These are phyloP conservation scores for Aureobasidium sp. DNA, from an alignment of 2,329 filamentous ascomycete genomes.

Conservation along the genomic window DNA sequence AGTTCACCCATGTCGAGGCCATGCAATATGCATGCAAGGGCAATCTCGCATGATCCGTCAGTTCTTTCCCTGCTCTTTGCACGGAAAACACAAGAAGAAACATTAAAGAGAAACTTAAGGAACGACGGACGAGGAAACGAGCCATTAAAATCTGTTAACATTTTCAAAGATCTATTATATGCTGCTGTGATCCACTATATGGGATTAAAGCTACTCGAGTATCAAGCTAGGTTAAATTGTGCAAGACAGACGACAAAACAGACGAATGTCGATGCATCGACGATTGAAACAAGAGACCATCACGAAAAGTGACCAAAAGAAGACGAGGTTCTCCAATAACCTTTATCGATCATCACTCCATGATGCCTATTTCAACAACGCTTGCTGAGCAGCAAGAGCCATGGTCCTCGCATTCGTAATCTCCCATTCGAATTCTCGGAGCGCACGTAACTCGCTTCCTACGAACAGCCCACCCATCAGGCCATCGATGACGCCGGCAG, in stretches of 20 bases:
- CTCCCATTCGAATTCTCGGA: slow-evolving; percentile 94
- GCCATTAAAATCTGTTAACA: background rate
- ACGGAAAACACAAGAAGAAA: background rate
- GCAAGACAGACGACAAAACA: background rate
- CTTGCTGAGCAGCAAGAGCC: slow-evolving; percentile 15
- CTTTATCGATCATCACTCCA: background rate
- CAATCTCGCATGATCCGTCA: no score
- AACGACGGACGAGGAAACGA: background rate
- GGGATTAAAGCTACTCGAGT: background rate
- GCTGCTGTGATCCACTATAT: background rate
- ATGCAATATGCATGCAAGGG: no score
- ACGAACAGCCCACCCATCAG: slow-evolving; percentile 83
- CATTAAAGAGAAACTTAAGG: no score
- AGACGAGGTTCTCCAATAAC: background rate
- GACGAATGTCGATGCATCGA: background rate
- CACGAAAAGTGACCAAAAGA: background rate
- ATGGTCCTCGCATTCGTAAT: slow-evolving; percentile 55
- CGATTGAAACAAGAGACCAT: background rate
- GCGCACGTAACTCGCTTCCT: slow-evolving; percentile 67
- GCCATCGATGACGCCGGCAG: slow-evolving; percentile 71
- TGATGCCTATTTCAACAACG: background rate
- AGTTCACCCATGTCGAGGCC: no score
- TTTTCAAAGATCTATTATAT: background rate
- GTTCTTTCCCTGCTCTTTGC: no score
- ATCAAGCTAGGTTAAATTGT: background rate